Evolutionary conservation across 805 yeast genomes (phyloP).

Genomic region (Teunomyces barrocoloradensis): DNA sequence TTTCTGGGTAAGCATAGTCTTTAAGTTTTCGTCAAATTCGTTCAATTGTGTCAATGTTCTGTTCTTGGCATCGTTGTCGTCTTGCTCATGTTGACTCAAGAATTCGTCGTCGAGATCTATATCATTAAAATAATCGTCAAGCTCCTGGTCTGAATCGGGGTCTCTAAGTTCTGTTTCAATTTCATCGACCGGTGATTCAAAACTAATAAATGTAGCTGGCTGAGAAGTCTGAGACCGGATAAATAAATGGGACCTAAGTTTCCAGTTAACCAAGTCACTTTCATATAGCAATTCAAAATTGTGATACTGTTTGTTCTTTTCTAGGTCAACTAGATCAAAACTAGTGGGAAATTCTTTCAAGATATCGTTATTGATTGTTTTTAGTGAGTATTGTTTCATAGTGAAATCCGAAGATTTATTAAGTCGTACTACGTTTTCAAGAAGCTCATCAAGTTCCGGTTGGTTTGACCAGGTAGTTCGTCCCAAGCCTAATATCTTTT

Average conservation of each 20-base stretch:
- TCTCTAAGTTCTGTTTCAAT: background rate
- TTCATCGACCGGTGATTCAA: constrained; percentile 5
- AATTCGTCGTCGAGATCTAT: background rate
- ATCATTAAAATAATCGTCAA: background rate
- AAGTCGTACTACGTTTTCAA: constrained; percentile 27
- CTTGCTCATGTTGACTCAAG: constrained; percentile 3
- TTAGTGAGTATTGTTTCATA: background rate
- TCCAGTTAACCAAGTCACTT: constrained; percentile 22
- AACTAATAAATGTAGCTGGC: constrained; percentile 2
- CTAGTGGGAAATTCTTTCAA: constrained; percentile 1
- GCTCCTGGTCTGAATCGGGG: background rate
- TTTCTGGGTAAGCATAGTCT: constrained; percentile 20
- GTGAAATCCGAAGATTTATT: constrained; percentile 9
- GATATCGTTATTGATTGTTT: background rate
- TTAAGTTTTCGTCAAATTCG: constrained; percentile 17
- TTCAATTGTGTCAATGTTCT: constrained; percentile 6
- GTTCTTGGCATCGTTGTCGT: constrained; percentile 1
- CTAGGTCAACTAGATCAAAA: constrained; percentile 23
- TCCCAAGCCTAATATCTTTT: constrained; percentile 19
- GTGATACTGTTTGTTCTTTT: constrained; percentile 13
- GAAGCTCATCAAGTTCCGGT: constrained; percentile 24
- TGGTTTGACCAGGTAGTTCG: constrained; percentile 31
- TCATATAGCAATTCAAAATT: constrained; percentile 15
- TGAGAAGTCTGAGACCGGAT: background rate
- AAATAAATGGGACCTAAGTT: constrained; percentile 16